These are phyloP conservation scores for Trichoderma polysporum DNA, from an alignment of 2,329 filamentous ascomycete genomes.

Conservation along the genomic window DNA sequence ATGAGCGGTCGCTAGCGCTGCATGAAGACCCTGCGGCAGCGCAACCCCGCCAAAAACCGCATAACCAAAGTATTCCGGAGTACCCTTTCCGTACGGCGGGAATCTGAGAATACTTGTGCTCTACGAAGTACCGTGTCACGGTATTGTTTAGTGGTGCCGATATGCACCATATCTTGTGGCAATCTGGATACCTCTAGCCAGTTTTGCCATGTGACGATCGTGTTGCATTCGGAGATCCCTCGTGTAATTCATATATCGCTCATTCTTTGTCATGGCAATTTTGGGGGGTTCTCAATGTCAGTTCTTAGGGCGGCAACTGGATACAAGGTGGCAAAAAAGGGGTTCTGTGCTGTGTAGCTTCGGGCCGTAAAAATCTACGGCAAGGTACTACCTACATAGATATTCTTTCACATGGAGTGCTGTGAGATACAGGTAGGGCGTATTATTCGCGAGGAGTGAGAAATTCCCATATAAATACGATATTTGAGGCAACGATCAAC, in stretches of 20 bases:
- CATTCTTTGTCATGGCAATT: neutral
- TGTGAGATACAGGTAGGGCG: neutral
- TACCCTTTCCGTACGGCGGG: neutral
- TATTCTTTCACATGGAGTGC: neutral
- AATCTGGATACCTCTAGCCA: neutral
- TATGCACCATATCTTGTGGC: conserved; percentile 2
- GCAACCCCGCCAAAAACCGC: neutral
- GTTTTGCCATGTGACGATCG: conserved; percentile 12
- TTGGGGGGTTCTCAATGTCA: neutral
- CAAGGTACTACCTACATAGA: neutral
- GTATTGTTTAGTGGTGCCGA: neutral
- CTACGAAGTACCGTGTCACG: neutral
- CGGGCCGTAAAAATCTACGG: neutral
- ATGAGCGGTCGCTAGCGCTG: conserved; percentile 9
- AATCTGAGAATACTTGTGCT: neutral
- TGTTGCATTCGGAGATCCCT: conserved; percentile 18
- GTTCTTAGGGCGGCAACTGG: neutral
- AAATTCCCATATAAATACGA: neutral
- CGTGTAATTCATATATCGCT: conserved; percentile 3
- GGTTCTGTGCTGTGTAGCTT: neutral
- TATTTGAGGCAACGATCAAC: neutral
- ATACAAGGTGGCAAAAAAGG: neutral
- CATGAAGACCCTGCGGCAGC: conserved; percentile 20
- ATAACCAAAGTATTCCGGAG: neutral
- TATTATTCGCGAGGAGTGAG: neutral